Base-by-base conservation (phyloP, 2,329 filamentous ascomycete species). In the Periconia sp. region DNA sequence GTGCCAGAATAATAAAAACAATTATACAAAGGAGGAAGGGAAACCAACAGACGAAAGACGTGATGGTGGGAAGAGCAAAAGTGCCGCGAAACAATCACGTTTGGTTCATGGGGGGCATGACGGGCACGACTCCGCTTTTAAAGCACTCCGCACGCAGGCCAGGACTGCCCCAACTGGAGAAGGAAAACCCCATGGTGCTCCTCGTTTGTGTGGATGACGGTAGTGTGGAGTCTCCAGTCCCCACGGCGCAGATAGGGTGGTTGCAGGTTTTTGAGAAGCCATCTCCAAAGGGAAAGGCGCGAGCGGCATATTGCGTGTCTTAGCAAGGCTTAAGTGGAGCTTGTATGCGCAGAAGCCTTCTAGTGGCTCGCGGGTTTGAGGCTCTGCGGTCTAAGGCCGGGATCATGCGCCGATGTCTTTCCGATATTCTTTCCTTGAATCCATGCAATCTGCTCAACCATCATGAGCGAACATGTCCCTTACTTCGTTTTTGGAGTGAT, bases 241-340 rank as follows among this genome's bases (percentile, higher is more conserved):
- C 62, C 52, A 40, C 20, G 41, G 33, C 49, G 52, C 54, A 53
- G 65, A 61, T 60, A 59, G 37, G 58, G 57, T 48, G 54, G 60
- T 64, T 57, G 56, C 53, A 62, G 47, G 54, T 51, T 56, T 56
- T 47, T 50, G 53, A 43, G 42, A 47, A 52, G 46, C n/a, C 49
- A 37, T 37, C 53, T 54, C 13, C 52, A 56, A 59, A 50, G 41
- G 61, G 53, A 44, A 52, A 59, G 59, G 43, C 41, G 45, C 47
- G 62, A 61, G 62, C 60, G 55, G 46, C 47, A 57, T 55, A 66
- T 63, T 63, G 14, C 61, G 59, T 55, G 43, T 54, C 62, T 66
- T 65, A 55, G 59, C 64, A 61, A 59, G 63, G 63, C 62, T 65
- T 65, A 55, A 53, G 50, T 64, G 64, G 56, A 59, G 57, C 56